These are phyloP conservation scores for Cyclotella atomus DNA, from an alignment of 108 stramenopile genomes.

Conservation along the genomic window DNA sequence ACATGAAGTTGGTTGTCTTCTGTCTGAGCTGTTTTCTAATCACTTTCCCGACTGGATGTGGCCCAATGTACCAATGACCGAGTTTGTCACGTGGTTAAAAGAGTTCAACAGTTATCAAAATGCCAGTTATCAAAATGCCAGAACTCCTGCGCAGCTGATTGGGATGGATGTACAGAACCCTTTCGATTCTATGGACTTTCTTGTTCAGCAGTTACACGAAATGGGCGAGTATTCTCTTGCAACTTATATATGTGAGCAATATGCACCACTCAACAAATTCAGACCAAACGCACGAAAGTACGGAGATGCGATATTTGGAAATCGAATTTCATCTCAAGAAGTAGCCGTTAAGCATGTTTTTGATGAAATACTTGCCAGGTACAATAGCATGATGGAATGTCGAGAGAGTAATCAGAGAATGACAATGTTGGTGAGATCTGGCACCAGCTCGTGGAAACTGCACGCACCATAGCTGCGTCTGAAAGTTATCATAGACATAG, in stretches of 20 bases:
- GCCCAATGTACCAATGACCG: conserved; percentile 13
- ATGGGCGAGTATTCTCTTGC: background rate
- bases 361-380: background rate
- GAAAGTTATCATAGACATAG: conserved; percentile 20
- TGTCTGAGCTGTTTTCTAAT: background rate
- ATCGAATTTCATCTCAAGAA: conserved; percentile 13
- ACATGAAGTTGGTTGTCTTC: background rate
- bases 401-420: too few relatives aligned
- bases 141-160: background rate
- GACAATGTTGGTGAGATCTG: too few relatives aligned
- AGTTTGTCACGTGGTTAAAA: conserved; percentile 21
- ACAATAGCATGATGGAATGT: too few relatives aligned
- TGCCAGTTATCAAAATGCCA: too few relatives aligned
- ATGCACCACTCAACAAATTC: conserved; percentile 10
- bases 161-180: conserved; percentile 21
- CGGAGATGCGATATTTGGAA: conserved; percentile 6
- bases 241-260: background rate
- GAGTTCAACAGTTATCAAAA: background rate
- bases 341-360: background rate
- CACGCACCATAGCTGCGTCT: conserved; percentile 11
- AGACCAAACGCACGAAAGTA: conserved; percentile 8
- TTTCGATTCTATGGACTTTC: conserved; percentile 14
- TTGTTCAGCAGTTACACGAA: background rate
- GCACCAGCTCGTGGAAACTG: conserved; percentile 11
- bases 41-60: conserved; percentile 28